phyloP scores from a whole-genome alignment of 2,329 filamentous ascomycete species.

The Metarhizium rileyi region DNA sequence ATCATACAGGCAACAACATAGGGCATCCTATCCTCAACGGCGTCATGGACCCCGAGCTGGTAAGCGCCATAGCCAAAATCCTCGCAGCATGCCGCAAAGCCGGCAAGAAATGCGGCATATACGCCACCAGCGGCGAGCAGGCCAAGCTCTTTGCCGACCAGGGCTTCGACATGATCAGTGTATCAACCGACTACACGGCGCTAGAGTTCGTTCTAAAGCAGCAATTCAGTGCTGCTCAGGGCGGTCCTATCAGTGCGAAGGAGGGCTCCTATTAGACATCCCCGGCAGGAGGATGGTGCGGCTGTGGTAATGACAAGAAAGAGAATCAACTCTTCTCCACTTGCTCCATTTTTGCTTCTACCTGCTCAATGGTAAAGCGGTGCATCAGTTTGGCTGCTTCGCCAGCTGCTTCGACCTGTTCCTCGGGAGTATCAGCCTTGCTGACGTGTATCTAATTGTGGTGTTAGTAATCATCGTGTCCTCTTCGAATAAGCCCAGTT shows the following conservation, averaged over 20 bases:
- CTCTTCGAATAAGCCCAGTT: not conserved
- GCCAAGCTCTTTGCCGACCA: constrained; percentile 42
- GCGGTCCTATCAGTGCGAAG: constrained; percentile 25
- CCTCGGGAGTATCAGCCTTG: constrained; percentile 40
- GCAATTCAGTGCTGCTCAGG: constrained; percentile 37
- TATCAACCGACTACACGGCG: constrained; percentile 45
- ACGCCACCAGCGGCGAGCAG: constrained; percentile 45
- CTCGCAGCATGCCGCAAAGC: constrained; percentile 47
- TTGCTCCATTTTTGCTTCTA: constrained; percentile 59
- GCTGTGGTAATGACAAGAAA: not conserved
- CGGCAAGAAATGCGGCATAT: constrained; percentile 58
- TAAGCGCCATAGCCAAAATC: constrained; percentile 48
- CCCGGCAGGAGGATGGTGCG: not conserved
- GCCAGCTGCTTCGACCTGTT: constrained; percentile 43
- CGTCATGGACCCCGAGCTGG: constrained; percentile 47
- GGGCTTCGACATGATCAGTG: constrained; percentile 54
- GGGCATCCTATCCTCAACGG: constrained; percentile 52
- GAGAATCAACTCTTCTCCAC: constrained; percentile 25
- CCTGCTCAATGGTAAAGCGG: constrained; percentile 57
- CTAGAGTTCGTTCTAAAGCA: constrained; percentile 34
- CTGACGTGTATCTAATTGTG: constrained; percentile 51
- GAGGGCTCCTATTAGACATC: constrained; percentile 30
- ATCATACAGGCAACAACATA: constrained; percentile 44
- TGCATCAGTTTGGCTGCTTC: constrained; percentile 69
- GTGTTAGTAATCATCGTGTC: not conserved